Base-by-base conservation (phyloP, 176 grass and related monocot species). In the Pontederia crassipes region DNA sequence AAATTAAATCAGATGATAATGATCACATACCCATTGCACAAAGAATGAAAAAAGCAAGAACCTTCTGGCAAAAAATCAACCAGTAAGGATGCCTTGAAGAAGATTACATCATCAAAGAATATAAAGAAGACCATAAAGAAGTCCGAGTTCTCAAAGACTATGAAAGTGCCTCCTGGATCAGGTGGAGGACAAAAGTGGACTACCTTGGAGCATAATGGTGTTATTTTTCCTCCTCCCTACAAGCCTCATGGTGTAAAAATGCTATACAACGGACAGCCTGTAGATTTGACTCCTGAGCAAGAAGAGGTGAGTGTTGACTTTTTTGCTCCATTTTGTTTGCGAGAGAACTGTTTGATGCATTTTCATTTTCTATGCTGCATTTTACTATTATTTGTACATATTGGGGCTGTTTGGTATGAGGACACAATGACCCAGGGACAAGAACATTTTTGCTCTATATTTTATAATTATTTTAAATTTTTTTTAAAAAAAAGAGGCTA, bases 191-290 rank as follows among this genome's bases (percentile, higher is more conserved):
- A 83, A 67, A 98, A 98, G 83, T 98, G 94, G 94, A 81, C 79
- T 74, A 98, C 82, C 12, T 78, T 98, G 75, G 79, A 67, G 65
- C 94, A 98, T 72, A 89, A 70, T 71, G 94, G 94, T 1, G 74
- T 98, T 74, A 98, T 98, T 79, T 98, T 98, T 62, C 94, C 94
- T 45, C 88, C 88, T 54, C 74, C 79, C 2, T 98, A 98, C 74
- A 81, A 79, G 13, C 79, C 94, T 74, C 94, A 98, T 72, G 79
- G 85, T 20, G 68, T 98, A 48, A 98, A 89, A 86, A 98, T 98
- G 88, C 84, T 98, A 16, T 98, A 98, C 63, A 93, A 93, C 32
- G 74, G 88, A 58, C 71, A 93, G 45, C 79, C 77, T 26, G 72
- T 98, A 72, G 70, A 93, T 78, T 79, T 98, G 62, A 98, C 94